A percentile compares a stretch with the other conserved stretches of the same genome.
Conservation (phyloP, 73 alveolate species). For the Paraurostyla sp. region DNA sequence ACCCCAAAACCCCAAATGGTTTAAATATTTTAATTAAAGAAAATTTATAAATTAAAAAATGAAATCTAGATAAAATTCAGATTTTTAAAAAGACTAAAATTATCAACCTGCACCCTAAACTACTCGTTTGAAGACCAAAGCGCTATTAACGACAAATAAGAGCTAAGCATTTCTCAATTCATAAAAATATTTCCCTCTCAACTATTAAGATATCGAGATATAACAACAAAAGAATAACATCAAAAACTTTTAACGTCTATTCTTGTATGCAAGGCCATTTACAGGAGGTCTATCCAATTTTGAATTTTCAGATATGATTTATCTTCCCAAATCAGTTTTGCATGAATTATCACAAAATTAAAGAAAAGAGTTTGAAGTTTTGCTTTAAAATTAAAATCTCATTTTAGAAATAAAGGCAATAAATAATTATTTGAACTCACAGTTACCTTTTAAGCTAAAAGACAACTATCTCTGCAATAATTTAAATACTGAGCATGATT, state of each 20-base stretch:
- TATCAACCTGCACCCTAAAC: too few relatives aligned
- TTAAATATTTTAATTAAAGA: too few relatives aligned
- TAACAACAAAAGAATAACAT: too few relatives aligned
- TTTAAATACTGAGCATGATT: not conserved
- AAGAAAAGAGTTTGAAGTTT: not conserved
- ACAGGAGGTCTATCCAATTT: not conserved
- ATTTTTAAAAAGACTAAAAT: too few relatives aligned
- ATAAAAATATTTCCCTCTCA: too few relatives aligned
- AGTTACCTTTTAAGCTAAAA: constrained; percentile 27
- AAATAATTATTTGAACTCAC: not conserved
- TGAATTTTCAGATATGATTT: constrained; percentile 43
- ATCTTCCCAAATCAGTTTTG: constrained; percentile 26
- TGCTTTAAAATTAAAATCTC: not conserved
- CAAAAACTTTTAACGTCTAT: constrained; percentile 14
- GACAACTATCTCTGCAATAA: not conserved
- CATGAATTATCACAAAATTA: not conserved
- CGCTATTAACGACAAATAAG: too few relatives aligned
- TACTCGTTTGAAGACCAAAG: too few relatives aligned
- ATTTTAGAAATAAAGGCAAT: constrained; percentile 36
- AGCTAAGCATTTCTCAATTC: too few relatives aligned
- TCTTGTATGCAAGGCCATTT: not conserved
- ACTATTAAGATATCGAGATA: too few relatives aligned
- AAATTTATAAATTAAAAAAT: too few relatives aligned
- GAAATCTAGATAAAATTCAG: not conserved
- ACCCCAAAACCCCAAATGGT: too few relatives aligned